phyloP scores from a whole-genome alignment of 2,329 filamentous ascomycete genomes.

The Hymenoscyphus albidus region DNA sequence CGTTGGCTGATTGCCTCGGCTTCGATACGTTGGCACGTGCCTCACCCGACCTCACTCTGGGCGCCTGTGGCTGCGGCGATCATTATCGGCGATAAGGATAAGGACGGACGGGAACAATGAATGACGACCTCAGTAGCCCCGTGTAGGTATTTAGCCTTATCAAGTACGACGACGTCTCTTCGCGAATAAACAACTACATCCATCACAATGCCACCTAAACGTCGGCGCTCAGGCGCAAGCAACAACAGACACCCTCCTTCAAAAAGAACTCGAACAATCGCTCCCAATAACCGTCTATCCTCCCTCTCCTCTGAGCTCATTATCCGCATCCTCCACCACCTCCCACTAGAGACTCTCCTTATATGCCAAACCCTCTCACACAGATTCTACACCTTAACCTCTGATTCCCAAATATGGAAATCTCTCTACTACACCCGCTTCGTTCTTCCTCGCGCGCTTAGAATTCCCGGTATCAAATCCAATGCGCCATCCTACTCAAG shows the following conservation, averaged over 20 bases:
- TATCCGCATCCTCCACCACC: conserved; percentile 74
- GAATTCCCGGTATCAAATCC: conserved; percentile 64
- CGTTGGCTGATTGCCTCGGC: conserved; percentile 2
- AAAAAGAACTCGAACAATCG: conserved; percentile 23
- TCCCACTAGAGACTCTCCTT: conserved; percentile 67
- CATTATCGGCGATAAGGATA: conserved; percentile 7
- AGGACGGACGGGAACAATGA: too few species aligned
- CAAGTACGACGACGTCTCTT: neutral
- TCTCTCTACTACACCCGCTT: conserved; percentile 82
- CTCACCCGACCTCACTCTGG: neutral
- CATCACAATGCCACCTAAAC: conserved; percentile 22
- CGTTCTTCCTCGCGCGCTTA: conserved; percentile 73
- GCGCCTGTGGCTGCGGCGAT: neutral
- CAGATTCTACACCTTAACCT: conserved; percentile 67
- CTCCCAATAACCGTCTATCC: conserved; percentile 59
- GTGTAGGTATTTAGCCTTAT: neutral
- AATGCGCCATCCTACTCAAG: conserved; percentile 30
- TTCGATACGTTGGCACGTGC: neutral
- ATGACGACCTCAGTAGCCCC: neutral
- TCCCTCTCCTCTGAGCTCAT: conserved; percentile 82
- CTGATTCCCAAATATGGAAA: conserved; percentile 89
- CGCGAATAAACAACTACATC: too few species aligned
- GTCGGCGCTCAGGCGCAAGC: conserved; percentile 23
- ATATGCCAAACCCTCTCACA: conserved; percentile 62
- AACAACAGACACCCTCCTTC: conserved; percentile 9